Base-by-base conservation (phyloP, 305 asterid genomes). In the Solanum hybrid region DNA sequence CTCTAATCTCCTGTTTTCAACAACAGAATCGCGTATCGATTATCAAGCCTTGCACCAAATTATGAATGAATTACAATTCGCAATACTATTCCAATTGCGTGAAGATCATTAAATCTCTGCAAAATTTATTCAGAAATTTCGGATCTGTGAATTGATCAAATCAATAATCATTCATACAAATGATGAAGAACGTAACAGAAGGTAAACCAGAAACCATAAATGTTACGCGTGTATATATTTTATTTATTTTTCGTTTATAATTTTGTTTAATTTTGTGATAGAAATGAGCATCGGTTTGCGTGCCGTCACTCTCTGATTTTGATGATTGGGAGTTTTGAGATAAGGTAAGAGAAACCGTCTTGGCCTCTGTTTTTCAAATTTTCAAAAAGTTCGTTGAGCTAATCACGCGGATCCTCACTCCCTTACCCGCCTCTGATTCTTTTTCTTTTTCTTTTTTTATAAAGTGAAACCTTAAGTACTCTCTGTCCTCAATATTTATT, bases 371-470 rank as follows among this genome's bases (percentile, higher is more conserved):
- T 85, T 31, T 85, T 85, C 31, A 51, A 84, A 51, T 3, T 51
- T 84, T 38, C 4, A 51, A 84, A 84, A 56, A 32, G 87, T 22
- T 32, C 0, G n/a, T 56, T 56, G n/a, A 13, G 87, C 76, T 51
- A 31, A 85, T 85, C 87, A 85, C 46, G 87, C 87, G 76, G 87
- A 24, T 85, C 76, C 75, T 31, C 87, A 51, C 87, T 56, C 40
- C 87, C 73, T 85, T 4, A 31, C 46, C 32, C 76, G 76, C 76
- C 87, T 10, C n/a, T n/a, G 12, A 31, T 56, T 10, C 2, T 84
- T 10, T 29, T 10, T 17, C 7, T 4, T 14, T 38, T 40, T 42
- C 7, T 42, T 46, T 34, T 38, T 40, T 40, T 40, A 40, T 40
- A 1, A 40, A 40, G 2, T 40, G 51, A 40, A 40, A 40, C 0